Conservation (phyloP, 345 rosid species). For the Bretschneidera sinensis region DNA sequence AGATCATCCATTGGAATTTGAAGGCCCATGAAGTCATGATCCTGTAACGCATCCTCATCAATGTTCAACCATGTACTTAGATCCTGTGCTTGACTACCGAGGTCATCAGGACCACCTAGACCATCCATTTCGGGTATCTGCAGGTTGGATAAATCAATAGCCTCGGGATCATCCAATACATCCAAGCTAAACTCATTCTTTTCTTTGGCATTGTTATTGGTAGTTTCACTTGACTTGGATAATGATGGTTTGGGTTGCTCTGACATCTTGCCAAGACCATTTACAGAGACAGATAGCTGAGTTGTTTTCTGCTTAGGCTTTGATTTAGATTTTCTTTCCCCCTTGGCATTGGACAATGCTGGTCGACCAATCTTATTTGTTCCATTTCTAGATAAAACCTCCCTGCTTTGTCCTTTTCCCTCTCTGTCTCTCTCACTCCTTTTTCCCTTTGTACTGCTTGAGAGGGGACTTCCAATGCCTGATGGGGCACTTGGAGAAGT, state of each 20-base stretch:
- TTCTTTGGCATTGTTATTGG: slow-evolving; percentile 45
- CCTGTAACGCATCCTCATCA: slow-evolving; percentile 88
- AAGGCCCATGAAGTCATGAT: slow-evolving; percentile 88
- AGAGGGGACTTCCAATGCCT: slow-evolving; percentile 52
- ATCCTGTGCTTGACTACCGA: slow-evolving; percentile 63
- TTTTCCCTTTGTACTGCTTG: slow-evolving; percentile 83
- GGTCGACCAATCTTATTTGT: slow-evolving; percentile 78
- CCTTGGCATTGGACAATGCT: slow-evolving; percentile 60
- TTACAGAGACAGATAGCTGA: slow-evolving; percentile 70
- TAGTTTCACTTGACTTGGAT: slow-evolving; percentile 42
- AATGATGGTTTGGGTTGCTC: slow-evolving; percentile 56
- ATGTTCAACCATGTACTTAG: slow-evolving; percentile 91
- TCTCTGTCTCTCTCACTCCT: slow-evolving; percentile 98
- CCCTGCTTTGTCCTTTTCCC: slow-evolving; percentile 77
- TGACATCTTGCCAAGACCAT: slow-evolving; percentile 53
- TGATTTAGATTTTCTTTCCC: slow-evolving; percentile 79
- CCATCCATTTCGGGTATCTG: slow-evolving; percentile 65
- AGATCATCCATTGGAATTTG: slow-evolving; percentile 99
- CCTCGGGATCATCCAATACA: slow-evolving; percentile 57
- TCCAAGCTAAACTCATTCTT: slow-evolving; percentile 55
- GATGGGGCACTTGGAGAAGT: slow-evolving; percentile 31
- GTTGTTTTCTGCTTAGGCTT: slow-evolving; percentile 91
- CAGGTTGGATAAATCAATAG: slow-evolving; percentile 64
- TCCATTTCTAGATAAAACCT: slow-evolving; percentile 58
- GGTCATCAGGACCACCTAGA: slow-evolving; percentile 51